phyloP scores from a whole-genome alignment of 768 basidiomycete species.

The Phylloporus sp. region DNA sequence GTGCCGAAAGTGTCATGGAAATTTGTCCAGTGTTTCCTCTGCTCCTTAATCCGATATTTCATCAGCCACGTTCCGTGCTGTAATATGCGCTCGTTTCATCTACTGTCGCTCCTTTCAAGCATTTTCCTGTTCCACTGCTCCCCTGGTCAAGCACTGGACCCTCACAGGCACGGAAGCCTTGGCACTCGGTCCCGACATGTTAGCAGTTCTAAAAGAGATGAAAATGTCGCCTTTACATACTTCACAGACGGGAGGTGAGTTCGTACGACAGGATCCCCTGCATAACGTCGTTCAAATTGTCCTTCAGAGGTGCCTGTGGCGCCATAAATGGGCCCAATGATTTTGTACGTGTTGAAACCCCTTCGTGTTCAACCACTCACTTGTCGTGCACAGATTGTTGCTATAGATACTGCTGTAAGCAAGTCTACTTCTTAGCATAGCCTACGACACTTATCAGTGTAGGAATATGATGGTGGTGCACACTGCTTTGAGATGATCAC shows the following conservation, averaged over 20 bases:
- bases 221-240: conserved; percentile 23
- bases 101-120: conserved; percentile 21
- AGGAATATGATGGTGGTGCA: conserved; percentile 40
- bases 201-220: conserved; percentile 12
- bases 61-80: conserved; percentile 6
- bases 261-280: not conserved
- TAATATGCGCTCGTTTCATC: conserved; percentile 29
- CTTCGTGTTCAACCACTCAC: not conserved
- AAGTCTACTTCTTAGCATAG: not conserved
- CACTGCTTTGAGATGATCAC: conserved; percentile 46
- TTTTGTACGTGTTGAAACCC: conserved; percentile 18
- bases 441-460: not conserved
- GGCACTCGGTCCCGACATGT: conserved; percentile 8
- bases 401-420: conserved; percentile 38
- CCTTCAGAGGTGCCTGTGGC: conserved; percentile 41
- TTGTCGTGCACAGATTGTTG: conserved; percentile 37
- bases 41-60: not conserved
- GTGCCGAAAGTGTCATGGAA: not conserved
- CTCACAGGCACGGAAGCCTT: conserved; percentile 9
- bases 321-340: conserved; percentile 19
- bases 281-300: not conserved
- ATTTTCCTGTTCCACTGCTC: conserved; percentile 13
- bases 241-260: conserved; percentile 27
- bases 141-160: conserved; percentile 7
- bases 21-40: not conserved